A percentile compares a stretch with the other conserved stretches of the same genome.
Evolutionary conservation across 768 basidiomycete species (phyloP).

Genomic region (Lactifluus pinguis): DNA sequence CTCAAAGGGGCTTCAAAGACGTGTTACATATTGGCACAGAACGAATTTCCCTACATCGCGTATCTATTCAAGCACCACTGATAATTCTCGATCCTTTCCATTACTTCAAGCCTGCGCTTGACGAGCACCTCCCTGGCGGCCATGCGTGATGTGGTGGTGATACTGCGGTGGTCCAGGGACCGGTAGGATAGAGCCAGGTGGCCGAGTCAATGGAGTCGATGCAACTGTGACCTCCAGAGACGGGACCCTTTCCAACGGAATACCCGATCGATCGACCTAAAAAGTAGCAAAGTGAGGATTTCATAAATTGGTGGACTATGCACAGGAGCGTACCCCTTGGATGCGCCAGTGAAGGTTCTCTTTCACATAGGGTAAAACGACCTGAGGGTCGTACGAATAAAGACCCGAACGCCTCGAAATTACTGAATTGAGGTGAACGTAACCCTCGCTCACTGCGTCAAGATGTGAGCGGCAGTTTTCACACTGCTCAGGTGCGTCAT

Average conservation of each 20-base stretch:
- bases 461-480: slow-evolving; percentile 31
- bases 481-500: slow-evolving; percentile 28
- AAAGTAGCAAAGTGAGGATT: not conserved
- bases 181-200: slow-evolving; percentile 3
- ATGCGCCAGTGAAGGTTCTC: slow-evolving; percentile 35
- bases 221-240: slow-evolving; percentile 14
- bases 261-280: slow-evolving; percentile 1
- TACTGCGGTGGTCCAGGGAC: not conserved
- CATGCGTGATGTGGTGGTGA: slow-evolving; percentile 14
- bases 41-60: too few relatives aligned
- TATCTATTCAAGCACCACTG: not conserved
- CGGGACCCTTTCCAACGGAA: not conserved
- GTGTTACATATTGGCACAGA: too few relatives aligned
- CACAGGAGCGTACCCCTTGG: slow-evolving; percentile 27
- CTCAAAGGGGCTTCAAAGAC: too few relatives aligned
- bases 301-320: not conserved
- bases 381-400: slow-evolving; percentile 29
- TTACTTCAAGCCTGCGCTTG: not conserved
- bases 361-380: slow-evolving; percentile 34
- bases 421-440: slow-evolving; percentile 35
- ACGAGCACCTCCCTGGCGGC: slow-evolving; percentile 7
- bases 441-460: slow-evolving; percentile 31
- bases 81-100: not conserved
- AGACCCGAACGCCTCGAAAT: slow-evolving; percentile 24
- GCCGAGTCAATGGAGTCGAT: not conserved